Evolutionary conservation across 345 rosid genomes (phyloP).

Genomic region (Acer negundo): DNA sequence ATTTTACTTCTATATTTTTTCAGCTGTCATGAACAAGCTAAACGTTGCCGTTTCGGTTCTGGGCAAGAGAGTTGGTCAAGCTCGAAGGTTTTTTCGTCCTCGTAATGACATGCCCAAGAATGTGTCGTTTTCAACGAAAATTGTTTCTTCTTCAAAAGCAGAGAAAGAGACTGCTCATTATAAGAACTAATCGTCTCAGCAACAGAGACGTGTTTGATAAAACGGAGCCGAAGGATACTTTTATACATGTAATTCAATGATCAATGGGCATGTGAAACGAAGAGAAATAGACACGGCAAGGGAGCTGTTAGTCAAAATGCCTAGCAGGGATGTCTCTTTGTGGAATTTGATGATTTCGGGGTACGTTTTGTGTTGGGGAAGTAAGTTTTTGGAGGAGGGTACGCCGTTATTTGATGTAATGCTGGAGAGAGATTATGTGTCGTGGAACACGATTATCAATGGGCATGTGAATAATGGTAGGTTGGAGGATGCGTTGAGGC

Average conservation of each 20-base stretch:
- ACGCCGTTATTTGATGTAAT: conserved; percentile 63
- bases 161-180: conserved; percentile 49
- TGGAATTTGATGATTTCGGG: conserved; percentile 76
- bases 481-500: conserved; percentile 52
- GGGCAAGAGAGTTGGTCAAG: conserved; percentile 4
- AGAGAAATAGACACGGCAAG: conserved; percentile 44
- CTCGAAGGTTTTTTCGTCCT: not conserved
- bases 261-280: conserved; percentile 53
- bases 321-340: conserved; percentile 49
- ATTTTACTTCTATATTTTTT: not conserved
- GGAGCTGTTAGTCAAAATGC: conserved; percentile 54
- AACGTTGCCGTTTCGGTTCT: not conserved
- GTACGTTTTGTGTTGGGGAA: conserved; percentile 49
- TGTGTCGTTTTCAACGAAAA: too few species aligned
- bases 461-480: conserved; percentile 65
- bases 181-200: conserved; percentile 39
- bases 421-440: conserved; percentile 53
- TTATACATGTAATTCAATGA: conserved; percentile 72
- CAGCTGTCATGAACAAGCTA: conserved; percentile 1
- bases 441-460: conserved; percentile 84
- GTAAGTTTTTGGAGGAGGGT: conserved; percentile 47
- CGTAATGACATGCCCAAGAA: not conserved
- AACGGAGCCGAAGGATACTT: conserved; percentile 36
- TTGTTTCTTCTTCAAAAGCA: conserved; percentile 19
- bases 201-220: conserved; percentile 52